Evolutionary conservation across 2,329 filamentous ascomycete genomes (phyloP).

Genomic region (Geosmithia morbida): DNA sequence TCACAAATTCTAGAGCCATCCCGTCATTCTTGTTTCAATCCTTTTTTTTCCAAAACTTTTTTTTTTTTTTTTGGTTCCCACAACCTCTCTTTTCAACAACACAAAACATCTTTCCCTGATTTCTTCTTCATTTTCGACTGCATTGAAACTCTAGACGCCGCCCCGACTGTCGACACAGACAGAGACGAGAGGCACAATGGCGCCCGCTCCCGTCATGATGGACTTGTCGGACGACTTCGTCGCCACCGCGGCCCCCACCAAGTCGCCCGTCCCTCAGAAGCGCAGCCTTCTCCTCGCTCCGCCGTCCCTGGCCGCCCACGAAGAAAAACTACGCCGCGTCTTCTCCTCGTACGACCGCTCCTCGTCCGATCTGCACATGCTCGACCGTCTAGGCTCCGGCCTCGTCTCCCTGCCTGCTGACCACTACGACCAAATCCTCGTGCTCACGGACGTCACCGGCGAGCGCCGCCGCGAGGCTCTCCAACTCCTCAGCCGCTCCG

Average conservation of each 20-base stretch:
- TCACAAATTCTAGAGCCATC: neutral
- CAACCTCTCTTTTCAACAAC: neutral
- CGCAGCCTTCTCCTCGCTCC: slow-evolving; percentile 79
- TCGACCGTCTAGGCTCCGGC: slow-evolving; percentile 77
- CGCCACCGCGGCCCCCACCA: slow-evolving; percentile 16
- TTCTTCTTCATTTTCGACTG: neutral
- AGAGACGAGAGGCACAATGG: slow-evolving; percentile 23
- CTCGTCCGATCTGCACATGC: slow-evolving; percentile 87
- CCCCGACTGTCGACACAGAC: neutral
- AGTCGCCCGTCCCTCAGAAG: slow-evolving; percentile 9
- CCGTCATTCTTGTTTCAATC: neutral
- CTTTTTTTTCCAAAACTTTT: neutral
- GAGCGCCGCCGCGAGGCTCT: slow-evolving; percentile 46
- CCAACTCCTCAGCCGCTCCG: slow-evolving; percentile 47
- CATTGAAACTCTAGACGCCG: neutral
- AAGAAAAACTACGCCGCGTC: slow-evolving; percentile 58
- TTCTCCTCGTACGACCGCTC: slow-evolving; percentile 60
- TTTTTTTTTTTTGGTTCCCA: neutral
- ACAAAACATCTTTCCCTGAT: neutral
- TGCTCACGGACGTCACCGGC: slow-evolving; percentile 67
- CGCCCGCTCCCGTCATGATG: slow-evolving; percentile 37
- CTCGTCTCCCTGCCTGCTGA: slow-evolving; percentile 61
- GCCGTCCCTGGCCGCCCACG: slow-evolving; percentile 76
- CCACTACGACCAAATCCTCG: slow-evolving; percentile 73
- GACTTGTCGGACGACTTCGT: slow-evolving; percentile 41